Base-by-base conservation (phyloP, 148 eudicot species). In the Amaranthus cruentus region DNA sequence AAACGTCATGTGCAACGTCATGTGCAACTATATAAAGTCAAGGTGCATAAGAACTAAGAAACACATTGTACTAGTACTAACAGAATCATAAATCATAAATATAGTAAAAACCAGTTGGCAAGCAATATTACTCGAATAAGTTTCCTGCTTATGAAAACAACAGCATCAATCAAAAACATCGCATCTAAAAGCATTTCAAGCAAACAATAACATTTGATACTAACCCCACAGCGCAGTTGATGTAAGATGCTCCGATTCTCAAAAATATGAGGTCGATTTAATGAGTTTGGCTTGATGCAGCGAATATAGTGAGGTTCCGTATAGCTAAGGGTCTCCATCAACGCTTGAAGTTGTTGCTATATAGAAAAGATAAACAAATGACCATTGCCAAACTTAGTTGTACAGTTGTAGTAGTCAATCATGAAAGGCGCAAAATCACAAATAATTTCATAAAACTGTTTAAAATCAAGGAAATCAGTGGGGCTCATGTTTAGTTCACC, bases 261-360 rank as follows among this genome's bases (percentile, higher is more conserved):
- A 78, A 91, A 95, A 18, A 82, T 88, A 64, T 88, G 87, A 78
- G 99, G 97, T 58, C 82, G 85, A 74, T 91, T 91, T 58, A 88
- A 65, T 46, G 97, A 87, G 84, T 95, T 95, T 62, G 99, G 99
- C 89, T 95, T 95, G 85, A 95, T 90, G 80, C 99, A 95, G 57
- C 99, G 90, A 61, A 95, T 68, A 73, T 95, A 95, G 74, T 95
- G 99, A 80, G 99, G 99, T 84, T 91, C 97, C 15, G 99, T 95
- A 69, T 88, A 79, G 78, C 84, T 91, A 66, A 95, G 91, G 55
- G 91, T 92, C 84, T 90, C 99, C 99, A 95, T 95, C 76, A 95
- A 84, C 55, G 99, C 93, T 87, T 95, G 99, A 74, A 95, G 96
- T 95, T 95, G 99, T 95, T 87, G 97, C 99, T 95, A 84, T 69